Evolutionary conservation across 306 rosid species (phyloP).

Genomic region (Sicyos edulis): DNA sequence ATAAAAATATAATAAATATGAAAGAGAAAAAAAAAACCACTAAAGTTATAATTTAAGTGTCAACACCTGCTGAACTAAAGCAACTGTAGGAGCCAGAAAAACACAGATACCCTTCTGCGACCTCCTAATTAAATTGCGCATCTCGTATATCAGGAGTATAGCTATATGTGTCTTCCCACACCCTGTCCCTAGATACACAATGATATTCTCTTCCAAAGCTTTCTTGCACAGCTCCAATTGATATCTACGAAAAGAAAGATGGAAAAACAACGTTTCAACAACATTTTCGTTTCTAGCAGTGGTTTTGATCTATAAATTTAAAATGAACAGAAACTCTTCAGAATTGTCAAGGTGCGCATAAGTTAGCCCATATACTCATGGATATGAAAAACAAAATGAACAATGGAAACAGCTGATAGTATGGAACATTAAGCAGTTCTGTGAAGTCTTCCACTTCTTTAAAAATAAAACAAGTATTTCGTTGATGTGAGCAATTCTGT

Average conservation of each 20-base stretch:
- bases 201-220: conserved; percentile 81
- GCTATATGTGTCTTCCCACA: conserved; percentile 96
- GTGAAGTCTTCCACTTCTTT: background rate
- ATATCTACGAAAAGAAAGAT: conserved; percentile 43
- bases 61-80: conserved; percentile 77
- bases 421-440: background rate
- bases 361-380: too few species aligned
- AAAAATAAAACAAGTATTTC: background rate
- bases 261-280: background rate
- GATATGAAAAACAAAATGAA: too few species aligned
- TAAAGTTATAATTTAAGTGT: background rate
- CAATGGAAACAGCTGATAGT: background rate
- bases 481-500: background rate
- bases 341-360: too few species aligned
- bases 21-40: background rate
- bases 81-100: conserved; percentile 93
- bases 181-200: conserved; percentile 89
- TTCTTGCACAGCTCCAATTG: conserved; percentile 73
- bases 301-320: too few species aligned
- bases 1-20: background rate
- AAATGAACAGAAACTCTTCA: too few species aligned
- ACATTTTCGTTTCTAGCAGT: background rate
- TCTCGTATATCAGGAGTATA: conserved; percentile 65
- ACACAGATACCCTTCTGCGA: conserved; percentile 63
- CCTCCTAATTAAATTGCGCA: conserved; percentile 59